A percentile compares a stretch with the other conserved stretches of the same genome.
Evolutionary conservation across 768 basidiomycete species (phyloP).

Genomic region (Peribolospora kevripleyi): DNA sequence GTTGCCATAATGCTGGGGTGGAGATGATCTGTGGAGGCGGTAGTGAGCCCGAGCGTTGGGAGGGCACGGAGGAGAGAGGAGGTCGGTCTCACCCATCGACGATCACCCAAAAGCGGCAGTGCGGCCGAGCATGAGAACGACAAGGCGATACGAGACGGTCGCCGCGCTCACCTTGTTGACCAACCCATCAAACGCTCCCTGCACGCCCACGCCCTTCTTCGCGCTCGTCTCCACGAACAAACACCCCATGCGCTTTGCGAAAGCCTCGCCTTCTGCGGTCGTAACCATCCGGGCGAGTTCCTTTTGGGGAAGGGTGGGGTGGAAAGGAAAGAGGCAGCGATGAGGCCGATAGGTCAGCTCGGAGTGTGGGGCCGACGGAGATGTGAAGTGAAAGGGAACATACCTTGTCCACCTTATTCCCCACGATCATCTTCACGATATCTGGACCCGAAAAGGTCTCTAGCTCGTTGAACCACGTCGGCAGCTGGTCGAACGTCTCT

Average conservation of each 20-base stretch:
- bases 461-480: slow-evolving; percentile 68
- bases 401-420: slow-evolving; percentile 72
- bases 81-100: too few species aligned
- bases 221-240: slow-evolving; percentile 82
- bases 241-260: slow-evolving; percentile 56
- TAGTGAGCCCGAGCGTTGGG: too few species aligned
- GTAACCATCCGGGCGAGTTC: slow-evolving; percentile 77
- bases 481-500: slow-evolving; percentile 62
- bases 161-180: slow-evolving; percentile 40
- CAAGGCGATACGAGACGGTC: background rate
- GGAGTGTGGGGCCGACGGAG: background rate
- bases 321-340: background rate
- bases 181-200: slow-evolving; percentile 48
- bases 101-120: too few species aligned
- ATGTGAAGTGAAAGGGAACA: background rate
- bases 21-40: too few species aligned
- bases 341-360: background rate
- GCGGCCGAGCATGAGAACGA: background rate
- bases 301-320: slow-evolving; percentile 20
- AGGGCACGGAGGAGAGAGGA: too few species aligned
- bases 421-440: slow-evolving; percentile 84
- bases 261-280: slow-evolving; percentile 47
- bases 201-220: slow-evolving; percentile 66
- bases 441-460: slow-evolving; percentile 44
- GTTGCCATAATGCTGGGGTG: too few species aligned